Conservation (phyloP, 148 eudicot species). For the Drosera capensis region DNA sequence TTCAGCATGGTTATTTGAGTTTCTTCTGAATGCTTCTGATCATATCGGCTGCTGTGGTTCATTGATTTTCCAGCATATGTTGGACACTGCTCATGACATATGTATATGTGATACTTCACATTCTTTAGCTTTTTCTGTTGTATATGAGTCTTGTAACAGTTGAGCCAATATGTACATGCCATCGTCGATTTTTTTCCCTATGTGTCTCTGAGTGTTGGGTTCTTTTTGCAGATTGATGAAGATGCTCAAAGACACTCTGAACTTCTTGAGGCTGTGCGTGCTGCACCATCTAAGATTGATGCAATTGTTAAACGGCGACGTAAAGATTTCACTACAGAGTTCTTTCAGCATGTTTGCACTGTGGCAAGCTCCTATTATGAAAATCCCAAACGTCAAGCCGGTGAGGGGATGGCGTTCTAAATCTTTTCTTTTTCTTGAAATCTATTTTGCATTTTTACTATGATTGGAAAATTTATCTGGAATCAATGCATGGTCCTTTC, state of each 20-base stretch:
- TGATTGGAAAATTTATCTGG: too few species aligned
- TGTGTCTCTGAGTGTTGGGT: slow-evolving; percentile 1
- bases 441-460: too few species aligned
- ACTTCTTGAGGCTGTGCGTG: slow-evolving; percentile 48
- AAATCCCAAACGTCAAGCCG: slow-evolving; percentile 57
- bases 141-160: background rate
- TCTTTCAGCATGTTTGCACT: slow-evolving; percentile 61
- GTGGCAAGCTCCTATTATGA: slow-evolving; percentile 78
- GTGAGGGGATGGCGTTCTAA: slow-evolving; percentile 45
- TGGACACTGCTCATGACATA: too few species aligned
- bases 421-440: too few species aligned
- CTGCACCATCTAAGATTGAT: slow-evolving; percentile 39
- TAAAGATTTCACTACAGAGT: slow-evolving; percentile 87
- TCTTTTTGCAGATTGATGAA: slow-evolving; percentile 58
- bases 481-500: too few species aligned
- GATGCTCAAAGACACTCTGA: slow-evolving; percentile 77
- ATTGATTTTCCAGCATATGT: too few species aligned
- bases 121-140: background rate
- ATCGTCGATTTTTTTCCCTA: background rate
- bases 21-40: too few species aligned
- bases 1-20: background rate
- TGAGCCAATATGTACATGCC: background rate
- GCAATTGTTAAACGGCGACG: slow-evolving; percentile 80
- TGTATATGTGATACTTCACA: too few species aligned
- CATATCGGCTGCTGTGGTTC: too few species aligned